Percentiles rank a stretch among this genome's conserved stretches.
Conservation (phyloP, 352 stramenopile genomes). For the Blastocystis sp. region DNA sequence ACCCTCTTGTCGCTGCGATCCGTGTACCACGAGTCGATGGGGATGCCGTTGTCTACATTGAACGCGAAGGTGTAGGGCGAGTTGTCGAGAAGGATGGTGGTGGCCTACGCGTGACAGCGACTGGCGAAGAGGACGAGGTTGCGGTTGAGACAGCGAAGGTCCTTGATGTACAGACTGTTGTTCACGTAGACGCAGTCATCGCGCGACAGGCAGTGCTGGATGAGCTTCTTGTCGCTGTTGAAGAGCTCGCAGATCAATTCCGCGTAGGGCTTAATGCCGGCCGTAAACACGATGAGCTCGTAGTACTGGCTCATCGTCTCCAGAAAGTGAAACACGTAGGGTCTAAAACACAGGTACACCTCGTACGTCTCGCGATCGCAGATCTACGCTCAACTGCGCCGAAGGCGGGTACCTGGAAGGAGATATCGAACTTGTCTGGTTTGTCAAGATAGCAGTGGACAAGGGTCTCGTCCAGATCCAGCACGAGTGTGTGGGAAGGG, state of each 20-base stretch:
- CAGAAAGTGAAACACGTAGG: constrained; percentile 91
- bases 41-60: constrained; percentile 94
- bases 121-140: constrained; percentile 75
- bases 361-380: constrained; percentile 86
- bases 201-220: constrained; percentile 89
- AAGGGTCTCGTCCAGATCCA: constrained; percentile 97
- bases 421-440: constrained; percentile 85
- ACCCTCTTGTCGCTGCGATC: constrained; percentile 90
- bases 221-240: constrained; percentile 84
- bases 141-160: constrained; percentile 89
- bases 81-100: constrained; percentile 90
- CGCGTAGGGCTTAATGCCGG: constrained; percentile 79
- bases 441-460: constrained; percentile 96
- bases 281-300: constrained; percentile 96
- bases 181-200: constrained; percentile 91
- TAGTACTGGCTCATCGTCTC: constrained; percentile 86
- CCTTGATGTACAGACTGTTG: constrained; percentile 93
- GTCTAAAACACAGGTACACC: constrained; percentile 92
- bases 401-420: constrained; percentile 91
- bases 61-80: constrained; percentile 94
- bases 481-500: constrained; percentile 74
- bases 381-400: not conserved
- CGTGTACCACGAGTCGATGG: constrained; percentile 96
- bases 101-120: constrained; percentile 65
- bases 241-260: constrained; percentile 79